Evolutionary conservation across 257 asterid species (phyloP).

Genomic region (Jasminum sambac): DNA sequence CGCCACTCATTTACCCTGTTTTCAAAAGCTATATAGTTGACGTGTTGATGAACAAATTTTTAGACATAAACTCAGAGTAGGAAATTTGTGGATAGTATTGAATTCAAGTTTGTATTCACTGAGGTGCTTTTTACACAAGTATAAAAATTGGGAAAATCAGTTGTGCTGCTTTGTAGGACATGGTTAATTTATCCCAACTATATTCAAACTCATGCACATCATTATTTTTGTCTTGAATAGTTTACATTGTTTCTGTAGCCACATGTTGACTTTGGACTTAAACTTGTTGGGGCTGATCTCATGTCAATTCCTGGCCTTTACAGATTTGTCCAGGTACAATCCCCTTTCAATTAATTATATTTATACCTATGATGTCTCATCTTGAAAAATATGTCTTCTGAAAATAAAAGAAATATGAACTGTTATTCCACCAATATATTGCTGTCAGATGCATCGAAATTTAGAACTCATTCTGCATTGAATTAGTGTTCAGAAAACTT

Average conservation of each 20-base stretch:
- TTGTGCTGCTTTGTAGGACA: constrained; percentile 4
- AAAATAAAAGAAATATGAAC: constrained; percentile 6
- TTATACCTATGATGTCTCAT: constrained; percentile 10
- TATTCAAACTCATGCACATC: background rate
- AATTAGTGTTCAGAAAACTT: constrained; percentile 10
- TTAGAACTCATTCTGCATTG: constrained; percentile 3
- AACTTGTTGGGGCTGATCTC: constrained; percentile 91
- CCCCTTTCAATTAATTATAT: constrained; percentile 9
- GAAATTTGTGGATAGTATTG: background rate
- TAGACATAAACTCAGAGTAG: background rate
- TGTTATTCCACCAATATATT: constrained; percentile 1
- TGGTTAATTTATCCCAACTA: background rate
- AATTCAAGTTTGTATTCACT: constrained; percentile 9
- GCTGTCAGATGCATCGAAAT: background rate
- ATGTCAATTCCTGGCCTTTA: constrained; percentile 96
- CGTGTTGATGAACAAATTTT: too few relatives aligned
- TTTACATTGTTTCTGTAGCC: constrained; percentile 51
- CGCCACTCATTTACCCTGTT: too few relatives aligned
- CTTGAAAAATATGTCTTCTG: constrained; percentile 19
- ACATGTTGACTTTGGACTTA: constrained; percentile 94
- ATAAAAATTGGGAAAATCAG: background rate
- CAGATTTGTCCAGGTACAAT: constrained; percentile 75
- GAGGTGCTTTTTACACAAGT: constrained; percentile 9
- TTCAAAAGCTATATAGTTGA: too few relatives aligned
- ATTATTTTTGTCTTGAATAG: background rate